Conservation (phyloP, 371 early-diverging fungal species). For the Mortierella sp. region DNA sequence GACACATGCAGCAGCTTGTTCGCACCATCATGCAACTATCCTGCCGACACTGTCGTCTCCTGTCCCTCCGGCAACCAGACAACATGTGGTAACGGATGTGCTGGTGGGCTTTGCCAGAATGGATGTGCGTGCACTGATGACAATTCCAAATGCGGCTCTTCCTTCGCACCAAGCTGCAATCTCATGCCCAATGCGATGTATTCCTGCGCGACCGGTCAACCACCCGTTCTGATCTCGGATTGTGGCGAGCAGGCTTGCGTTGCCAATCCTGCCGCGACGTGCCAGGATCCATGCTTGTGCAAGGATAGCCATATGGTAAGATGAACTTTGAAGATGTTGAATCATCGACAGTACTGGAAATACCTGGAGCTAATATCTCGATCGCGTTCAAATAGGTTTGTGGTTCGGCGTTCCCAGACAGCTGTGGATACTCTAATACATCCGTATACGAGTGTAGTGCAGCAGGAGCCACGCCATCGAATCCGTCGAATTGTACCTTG, state of each 20-base stretch:
- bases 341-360: too few species aligned
- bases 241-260: constrained; percentile 8
- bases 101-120: background rate
- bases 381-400: too few species aligned
- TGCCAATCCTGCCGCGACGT: background rate
- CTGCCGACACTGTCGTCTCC: too few species aligned
- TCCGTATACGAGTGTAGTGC: background rate
- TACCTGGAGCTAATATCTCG: too few species aligned
- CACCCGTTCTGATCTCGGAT: background rate
- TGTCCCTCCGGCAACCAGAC: background rate
- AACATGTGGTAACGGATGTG: background rate
- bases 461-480: background rate
- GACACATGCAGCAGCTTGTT: too few species aligned
- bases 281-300: constrained; percentile 17
- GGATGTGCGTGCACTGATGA: background rate
- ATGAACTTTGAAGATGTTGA: background rate
- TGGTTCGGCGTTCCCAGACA: too few species aligned
- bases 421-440: too few species aligned
- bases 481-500: background rate
- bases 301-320: constrained; percentile 3
- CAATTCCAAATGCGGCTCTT: constrained; percentile 4
- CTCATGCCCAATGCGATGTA: constrained; percentile 6
- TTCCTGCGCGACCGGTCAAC: background rate
- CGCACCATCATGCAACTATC: too few species aligned
- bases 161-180: constrained; percentile 9